Conservation (phyloP, 495 filamentous ascomycete genomes). For the Lichenothelia convexa region DNA sequence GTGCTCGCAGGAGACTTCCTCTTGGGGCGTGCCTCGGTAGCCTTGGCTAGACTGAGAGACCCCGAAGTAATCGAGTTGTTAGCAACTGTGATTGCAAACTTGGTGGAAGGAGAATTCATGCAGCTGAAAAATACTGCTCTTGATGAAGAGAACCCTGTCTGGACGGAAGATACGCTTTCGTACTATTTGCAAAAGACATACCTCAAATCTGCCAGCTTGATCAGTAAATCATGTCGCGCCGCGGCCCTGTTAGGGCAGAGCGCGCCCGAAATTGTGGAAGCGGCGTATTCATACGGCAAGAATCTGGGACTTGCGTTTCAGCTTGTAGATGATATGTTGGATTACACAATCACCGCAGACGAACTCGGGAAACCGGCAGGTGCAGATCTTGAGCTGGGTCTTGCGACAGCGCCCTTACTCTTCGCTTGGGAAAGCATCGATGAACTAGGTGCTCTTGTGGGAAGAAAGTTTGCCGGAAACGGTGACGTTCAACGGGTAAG, state of each 20-base stretch:
- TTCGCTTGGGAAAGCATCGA: slow-evolving; percentile 89
- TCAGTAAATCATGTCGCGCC: slow-evolving; percentile 86
- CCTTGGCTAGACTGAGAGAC: slow-evolving; percentile 72
- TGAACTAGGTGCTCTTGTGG: slow-evolving; percentile 74
- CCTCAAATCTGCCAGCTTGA: slow-evolving; percentile 85
- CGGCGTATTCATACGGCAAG: slow-evolving; percentile 78
- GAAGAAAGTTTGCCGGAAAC: slow-evolving; percentile 65
- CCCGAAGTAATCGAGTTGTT: slow-evolving; percentile 88
- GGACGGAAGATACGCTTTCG: slow-evolving; percentile 67
- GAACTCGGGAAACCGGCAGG: slow-evolving; percentile 90
- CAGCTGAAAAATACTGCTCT: slow-evolving; percentile 88
- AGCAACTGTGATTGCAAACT: slow-evolving; percentile 88
- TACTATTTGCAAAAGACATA: slow-evolving; percentile 99
- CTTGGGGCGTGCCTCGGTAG: slow-evolving; percentile 80
- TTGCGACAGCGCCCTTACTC: slow-evolving; percentile 86
- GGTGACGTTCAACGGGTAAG: slow-evolving; percentile 72
- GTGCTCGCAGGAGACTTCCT: slow-evolving; percentile 92
- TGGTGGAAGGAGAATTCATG: slow-evolving; percentile 99
- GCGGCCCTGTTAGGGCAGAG: slow-evolving; percentile 69
- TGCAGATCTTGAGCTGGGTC: slow-evolving; percentile 79
- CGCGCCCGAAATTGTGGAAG: slow-evolving; percentile 63
- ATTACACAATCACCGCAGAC: slow-evolving; percentile 70
- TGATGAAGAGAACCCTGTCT: slow-evolving; percentile 65
- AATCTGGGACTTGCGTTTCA: slow-evolving; percentile 93
- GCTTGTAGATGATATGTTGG: slow-evolving; percentile 95